Base-by-base conservation (phyloP, 345 rosid genomes). In the Pugionium dolabratum region DNA sequence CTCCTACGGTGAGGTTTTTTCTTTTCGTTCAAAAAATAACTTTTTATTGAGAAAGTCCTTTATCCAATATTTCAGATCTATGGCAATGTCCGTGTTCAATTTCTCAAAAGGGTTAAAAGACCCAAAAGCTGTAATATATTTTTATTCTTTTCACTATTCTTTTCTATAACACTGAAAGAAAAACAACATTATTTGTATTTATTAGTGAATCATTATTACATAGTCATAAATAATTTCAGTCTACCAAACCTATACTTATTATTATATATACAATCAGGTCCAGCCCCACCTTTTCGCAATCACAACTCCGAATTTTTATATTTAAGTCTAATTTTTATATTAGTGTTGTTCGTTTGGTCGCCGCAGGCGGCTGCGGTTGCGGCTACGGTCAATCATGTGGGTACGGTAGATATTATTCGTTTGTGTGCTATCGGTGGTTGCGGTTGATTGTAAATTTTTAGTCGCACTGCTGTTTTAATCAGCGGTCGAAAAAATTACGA, bases 161-260 rank as follows among this genome's bases (percentile, higher is more conserved):
- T 11, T 36, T 30, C 48, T 6, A 30, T 37, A 47, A 27, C 37
- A 39, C 9, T 63, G 11, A 1, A 44, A 41, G 4, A 9, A 59
- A 31, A 51, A 51, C 39, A 4, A 43, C 31, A 31, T 11, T 0
- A 5, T 31, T 1, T 29, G 6, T 51, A 4, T 30, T 9, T 9
- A 10, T 4, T 2, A 4, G 39, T 52, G 9, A 32, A 32, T 32
- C 25, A 27, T 56, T 40, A 28, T 27, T 28, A 36, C 36, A 29
- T 33, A n/a, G 29, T 48, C 34, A 6, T 35, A 46, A 34, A 67
- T 45, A 5, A 55, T 28, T 55, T 35, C 9, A 35, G 41, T 66
- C 50, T 64, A 64, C 59, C 10, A 64, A 64, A 40, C 32, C 58
- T 51, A 11, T 18, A 18, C 10, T 26, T 25, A 34, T 25, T 61